These are phyloP conservation scores for Cladosporium colombiae DNA, from an alignment of 2,329 filamentous ascomycete genomes.

Conservation along the genomic window DNA sequence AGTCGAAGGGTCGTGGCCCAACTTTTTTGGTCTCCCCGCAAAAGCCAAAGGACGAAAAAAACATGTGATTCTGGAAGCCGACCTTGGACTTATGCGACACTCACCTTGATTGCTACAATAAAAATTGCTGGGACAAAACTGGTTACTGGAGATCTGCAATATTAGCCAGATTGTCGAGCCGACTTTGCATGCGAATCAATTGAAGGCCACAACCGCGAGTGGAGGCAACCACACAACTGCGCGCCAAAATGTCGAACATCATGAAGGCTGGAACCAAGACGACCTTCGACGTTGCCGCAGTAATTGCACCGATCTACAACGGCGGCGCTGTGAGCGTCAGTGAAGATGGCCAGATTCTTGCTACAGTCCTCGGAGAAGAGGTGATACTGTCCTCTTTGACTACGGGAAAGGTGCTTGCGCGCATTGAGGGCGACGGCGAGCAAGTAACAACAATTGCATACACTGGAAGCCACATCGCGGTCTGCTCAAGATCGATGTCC, in stretches of 20 bases:
- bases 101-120: background rate
- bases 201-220: background rate
- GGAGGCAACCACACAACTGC: background rate
- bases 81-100: background rate
- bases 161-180: background rate
- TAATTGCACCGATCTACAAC: conserved; percentile 90
- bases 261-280: conserved; percentile 65
- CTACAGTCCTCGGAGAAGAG: conserved; percentile 89
- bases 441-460: conserved; percentile 76
- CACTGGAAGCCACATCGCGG: conserved; percentile 81
- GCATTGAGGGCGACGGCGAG: conserved; percentile 79
- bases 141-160: background rate
- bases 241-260: conserved; percentile 50
- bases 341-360: conserved; percentile 76
- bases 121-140: background rate
- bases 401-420: conserved; percentile 77
- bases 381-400: conserved; percentile 81
- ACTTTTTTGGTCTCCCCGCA: conserved; percentile 1
- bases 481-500: conserved; percentile 92
- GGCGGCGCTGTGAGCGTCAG: conserved; percentile 85
- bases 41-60: background rate
- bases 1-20: background rate
- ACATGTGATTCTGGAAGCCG: background rate
- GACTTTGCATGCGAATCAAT: background rate
- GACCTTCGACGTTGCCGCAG: conserved; percentile 80